These are phyloP conservation scores for Silene latifolia DNA, from an alignment of 148 eudicot genomes.

Conservation along the genomic window DNA sequence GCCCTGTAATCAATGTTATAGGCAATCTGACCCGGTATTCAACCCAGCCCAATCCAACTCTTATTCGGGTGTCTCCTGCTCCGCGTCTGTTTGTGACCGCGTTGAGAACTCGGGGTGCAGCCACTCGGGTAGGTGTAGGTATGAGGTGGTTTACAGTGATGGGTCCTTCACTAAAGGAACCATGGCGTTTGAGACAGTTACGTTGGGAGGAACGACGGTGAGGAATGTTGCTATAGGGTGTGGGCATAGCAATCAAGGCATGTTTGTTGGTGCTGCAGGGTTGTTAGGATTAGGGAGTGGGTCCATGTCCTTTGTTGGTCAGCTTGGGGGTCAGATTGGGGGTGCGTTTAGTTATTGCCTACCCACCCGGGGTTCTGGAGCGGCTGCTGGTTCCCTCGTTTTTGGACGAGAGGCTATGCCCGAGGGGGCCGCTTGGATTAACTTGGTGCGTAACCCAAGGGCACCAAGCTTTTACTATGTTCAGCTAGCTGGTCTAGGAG, in stretches of 20 bases:
- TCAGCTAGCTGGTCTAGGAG: constrained; percentile 67
- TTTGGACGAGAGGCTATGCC: constrained; percentile 73
- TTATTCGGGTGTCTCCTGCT: constrained; percentile 55
- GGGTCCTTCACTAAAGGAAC: constrained; percentile 87
- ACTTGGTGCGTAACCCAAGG: constrained; percentile 50
- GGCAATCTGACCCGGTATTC: constrained; percentile 87
- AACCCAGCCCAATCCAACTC: constrained; percentile 76
- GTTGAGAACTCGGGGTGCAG: constrained; percentile 51
- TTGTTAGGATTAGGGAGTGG: constrained; percentile 83
- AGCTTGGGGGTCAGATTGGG: constrained; percentile 77
- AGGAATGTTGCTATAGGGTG: constrained; percentile 79
- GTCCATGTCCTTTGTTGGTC: constrained; percentile 79
- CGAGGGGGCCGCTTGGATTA: constrained; percentile 85
- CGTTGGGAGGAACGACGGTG: constrained; percentile 46
- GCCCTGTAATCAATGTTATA: constrained; percentile 73
- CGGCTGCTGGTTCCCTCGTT: constrained; percentile 65
- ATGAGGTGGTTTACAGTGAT: constrained; percentile 73
- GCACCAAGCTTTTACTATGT: constrained; percentile 73
- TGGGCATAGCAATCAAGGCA: constrained; percentile 79
- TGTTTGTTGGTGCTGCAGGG: constrained; percentile 91
- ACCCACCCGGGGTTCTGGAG: constrained; percentile 59
- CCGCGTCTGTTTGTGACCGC: constrained; percentile 52
- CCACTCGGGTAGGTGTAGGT: constrained; percentile 56
- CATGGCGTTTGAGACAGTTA: constrained; percentile 73
- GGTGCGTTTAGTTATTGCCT: constrained; percentile 78